Base-by-base conservation (phyloP, 192 early-diverging fungal genomes). In the Rhizophagus clarus region DNA sequence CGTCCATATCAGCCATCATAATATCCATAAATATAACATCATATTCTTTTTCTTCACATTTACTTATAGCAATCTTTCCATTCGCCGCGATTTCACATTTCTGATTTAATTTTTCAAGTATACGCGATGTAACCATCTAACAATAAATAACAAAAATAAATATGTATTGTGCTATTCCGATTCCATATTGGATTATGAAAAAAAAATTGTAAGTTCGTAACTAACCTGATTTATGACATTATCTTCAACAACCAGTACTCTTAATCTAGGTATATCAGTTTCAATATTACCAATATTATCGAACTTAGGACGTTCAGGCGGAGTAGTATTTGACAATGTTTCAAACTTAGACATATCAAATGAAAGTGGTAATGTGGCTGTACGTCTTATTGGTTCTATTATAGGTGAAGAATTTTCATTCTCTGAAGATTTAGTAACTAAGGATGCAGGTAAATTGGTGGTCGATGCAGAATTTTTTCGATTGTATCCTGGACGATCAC, bases 21-120 rank as follows among this genome's bases (percentile, higher is more conserved):
- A 85, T 78, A 71, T 85, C 84, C 63, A 85, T 83, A 64, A 85
- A 85, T 11, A 85, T 76, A 31, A 85, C 79, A 56, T 85, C 84
- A 45, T 83, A 85, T 49, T 83, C 80, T 32, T 69, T 81, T 51
- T 29, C 34, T n/a, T 75, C 68, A 15, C 72, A 73, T 73, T 73
- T 63, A 1, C 61, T 64, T 32, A 49, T 80, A 4, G 68, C 49
- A 40, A 26, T 24, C 22, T 24, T 66, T 29, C 74, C 74, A 32
- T 47, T 40, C 45, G 28, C 45, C 0, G 72, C 72, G 8, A 73
- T 73, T 12, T 73, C 72, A 29, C 72, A 73, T 11, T 8, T 15
- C 45, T 73, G 72, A 51, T 73, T 73, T 24, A 73, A 42, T 73
- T 51, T 42, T 26, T 10, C 22, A 17, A 73, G 72, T 49, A 73